Evolutionary conservation across 768 basidiomycete species (phyloP), one percentile per base, ranked within the genome.

Genomic region (Cantharellus anzutake): DNA sequence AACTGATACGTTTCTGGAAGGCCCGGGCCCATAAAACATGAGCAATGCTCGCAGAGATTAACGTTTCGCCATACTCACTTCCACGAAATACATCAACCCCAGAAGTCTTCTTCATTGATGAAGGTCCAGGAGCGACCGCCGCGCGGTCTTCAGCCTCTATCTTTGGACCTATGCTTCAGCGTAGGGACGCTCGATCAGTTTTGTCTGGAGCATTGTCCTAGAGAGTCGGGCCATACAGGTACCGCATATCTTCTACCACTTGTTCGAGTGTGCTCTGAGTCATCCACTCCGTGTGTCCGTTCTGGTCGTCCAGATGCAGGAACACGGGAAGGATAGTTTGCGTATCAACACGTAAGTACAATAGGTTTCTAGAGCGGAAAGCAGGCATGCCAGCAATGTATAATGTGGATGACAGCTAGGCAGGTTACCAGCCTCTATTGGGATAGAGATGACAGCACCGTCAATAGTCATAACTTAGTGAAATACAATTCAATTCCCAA

Each of bases 1-100:
- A 89, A 91, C 64, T 94, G 91, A 66, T 93, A 94, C 0, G 77
- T 78, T 61, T 86, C 91, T 93, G 67, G 20, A 55, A 38, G 48
- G 41, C 52, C 7, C 14, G 41, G n/a, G 35, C 41, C 58, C 60
- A 60, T 59, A 35, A 14, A 35, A 57, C 56, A 38, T 51, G 3
- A 55, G 50, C 20, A 29, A 29, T 29, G 20, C 20, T 29, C 20
- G 20, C 20, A 29, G 20, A 29, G 20, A 29, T 29, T 29, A 29
- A 29, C 20, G 20, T 50, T 55, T 4, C 16, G 29, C 20, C 39
- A 39, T 20, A 63, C 76, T 51, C 63, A 88, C 91, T 85, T 71
- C 90, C 90, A 70, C 88, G 75, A 68, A 89, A 80, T 2, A 89
- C 88, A 61, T 90, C 86, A 0, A 92, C 80, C 81, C n/a, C 79